Conservation (phyloP, 495 filamentous ascomycete species). For the Staphylotrichum longicolle region DNA sequence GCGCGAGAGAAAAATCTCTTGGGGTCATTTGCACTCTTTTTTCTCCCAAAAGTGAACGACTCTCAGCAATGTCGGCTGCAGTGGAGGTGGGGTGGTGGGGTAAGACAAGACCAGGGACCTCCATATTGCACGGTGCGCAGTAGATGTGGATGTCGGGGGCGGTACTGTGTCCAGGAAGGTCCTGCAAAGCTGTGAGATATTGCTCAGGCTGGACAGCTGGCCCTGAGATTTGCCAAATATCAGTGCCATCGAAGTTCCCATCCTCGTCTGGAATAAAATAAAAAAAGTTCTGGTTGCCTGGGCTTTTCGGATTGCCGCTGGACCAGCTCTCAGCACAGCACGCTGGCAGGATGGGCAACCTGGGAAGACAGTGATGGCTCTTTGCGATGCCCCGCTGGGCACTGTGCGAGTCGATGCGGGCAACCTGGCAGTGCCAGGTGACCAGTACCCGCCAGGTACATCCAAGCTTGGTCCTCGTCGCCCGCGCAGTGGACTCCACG, state of each 20-base stretch:
- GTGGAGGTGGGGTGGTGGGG: slow-evolving; percentile 10
- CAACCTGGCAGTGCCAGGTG: not conserved
- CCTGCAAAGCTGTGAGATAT: too few relatives aligned
- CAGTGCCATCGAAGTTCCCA: too few relatives aligned
- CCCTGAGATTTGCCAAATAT: too few relatives aligned
- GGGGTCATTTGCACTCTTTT: slow-evolving; percentile 16
- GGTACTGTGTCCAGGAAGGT: too few relatives aligned
- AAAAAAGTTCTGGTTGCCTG: too few relatives aligned
- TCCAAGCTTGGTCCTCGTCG: not conserved
- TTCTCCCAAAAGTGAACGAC: slow-evolving; percentile 10
- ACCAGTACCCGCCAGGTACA: not conserved
- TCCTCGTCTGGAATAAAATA: too few relatives aligned
- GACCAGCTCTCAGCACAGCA: too few relatives aligned
- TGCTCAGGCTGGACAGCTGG: too few relatives aligned
- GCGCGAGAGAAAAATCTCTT: slow-evolving; percentile 15
- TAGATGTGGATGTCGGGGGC: not conserved
- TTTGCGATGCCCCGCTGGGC: too few relatives aligned
- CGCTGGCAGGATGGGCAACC: too few relatives aligned
- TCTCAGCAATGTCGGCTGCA: slow-evolving; percentile 1
- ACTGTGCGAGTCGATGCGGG: not conserved
- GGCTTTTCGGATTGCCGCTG: too few relatives aligned
- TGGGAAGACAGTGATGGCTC: too few relatives aligned
- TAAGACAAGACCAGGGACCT: not conserved
- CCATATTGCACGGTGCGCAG: not conserved
- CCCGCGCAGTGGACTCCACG: not conserved